A percentile compares a stretch with the other conserved stretches of the same genome.
phyloP scores from a whole-genome alignment of 345 rosid species.

The Leavenworthia alabamica region DNA sequence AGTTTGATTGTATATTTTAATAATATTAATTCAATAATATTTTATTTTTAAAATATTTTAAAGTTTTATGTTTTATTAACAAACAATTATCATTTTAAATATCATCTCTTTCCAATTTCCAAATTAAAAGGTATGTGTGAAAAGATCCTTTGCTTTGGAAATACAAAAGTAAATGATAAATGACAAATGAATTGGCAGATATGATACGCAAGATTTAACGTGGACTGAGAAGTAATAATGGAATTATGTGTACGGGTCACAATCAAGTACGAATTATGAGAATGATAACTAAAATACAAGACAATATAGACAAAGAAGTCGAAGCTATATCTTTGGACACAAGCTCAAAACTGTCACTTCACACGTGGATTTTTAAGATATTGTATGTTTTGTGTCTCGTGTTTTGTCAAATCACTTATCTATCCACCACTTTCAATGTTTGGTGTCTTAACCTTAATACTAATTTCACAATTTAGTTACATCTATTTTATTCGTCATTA shows the following conservation, averaged over 20 bases:
- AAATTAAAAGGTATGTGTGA: background rate
- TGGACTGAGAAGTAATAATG: slow-evolving; percentile 14
- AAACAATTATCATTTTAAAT: too few species aligned
- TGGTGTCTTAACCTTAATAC: slow-evolving; percentile 1
- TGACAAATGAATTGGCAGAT: slow-evolving; percentile 1
- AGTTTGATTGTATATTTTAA: too few species aligned
- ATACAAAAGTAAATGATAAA: background rate
- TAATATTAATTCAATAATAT: too few species aligned
- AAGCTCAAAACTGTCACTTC: slow-evolving; percentile 31
- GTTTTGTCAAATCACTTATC: slow-evolving; percentile 31
- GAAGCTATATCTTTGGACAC: slow-evolving; percentile 17
- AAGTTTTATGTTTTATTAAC: too few species aligned
- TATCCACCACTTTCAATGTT: slow-evolving; percentile 19
- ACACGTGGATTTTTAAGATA: slow-evolving; percentile 33
- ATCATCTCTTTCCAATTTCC: background rate
- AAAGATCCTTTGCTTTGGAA: background rate
- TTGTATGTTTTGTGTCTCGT: slow-evolving; percentile 29
- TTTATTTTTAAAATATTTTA: too few species aligned
- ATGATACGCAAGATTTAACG: slow-evolving; percentile 18
- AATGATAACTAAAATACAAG: slow-evolving; percentile 15
- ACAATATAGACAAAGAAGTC: slow-evolving; percentile 5
- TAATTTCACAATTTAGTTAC: background rate
- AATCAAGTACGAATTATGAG: slow-evolving; percentile 26
- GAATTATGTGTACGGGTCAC: slow-evolving; percentile 21
- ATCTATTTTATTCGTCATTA: background rate